Base-by-base conservation (phyloP, 805 yeast genomes). In the Wilhelminamyces savonicus region DNA sequence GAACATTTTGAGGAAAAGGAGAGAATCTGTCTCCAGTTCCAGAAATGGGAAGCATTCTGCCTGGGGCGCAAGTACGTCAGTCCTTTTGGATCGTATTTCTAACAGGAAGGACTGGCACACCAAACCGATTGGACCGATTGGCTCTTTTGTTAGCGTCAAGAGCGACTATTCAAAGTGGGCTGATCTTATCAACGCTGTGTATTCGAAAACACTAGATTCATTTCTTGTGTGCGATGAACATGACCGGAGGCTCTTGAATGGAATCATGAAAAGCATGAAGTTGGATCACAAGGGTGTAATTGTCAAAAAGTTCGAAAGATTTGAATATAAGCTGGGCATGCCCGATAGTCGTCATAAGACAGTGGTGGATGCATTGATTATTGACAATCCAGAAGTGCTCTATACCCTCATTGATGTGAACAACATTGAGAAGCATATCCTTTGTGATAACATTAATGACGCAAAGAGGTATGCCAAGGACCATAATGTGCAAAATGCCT, bases 41-140 rank as follows among this genome's bases (percentile, higher is more conserved):
- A 23, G 14, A 21, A 24, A 43, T 15, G 59, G 57, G 36, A 52
- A 66, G 50, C 56, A 60, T 25, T 62, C 66, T 9, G 71, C 78
- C 2, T 80, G 76, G 63, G 81, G 79, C 6, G 37, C 37, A 2
- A 55, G 59, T 5, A 67, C 76, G 48, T 54, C 53, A 7, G 28
- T 34, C 2, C 46, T 79, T 5, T 41, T 79, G 5, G 39, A 54
- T 16, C 41, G 49, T 2, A 34, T 40, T 13, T 58, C 59, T 10
- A 27, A 32, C 5, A 41, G 31, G n/a, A 27, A 23, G 2, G 30
- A 35, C 6, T 64, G 68, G 65, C 66, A 64, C 12, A 43, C 52
- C 2, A 46, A 46, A 21, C 94, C 95, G 0, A 52, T 80, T 12
- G 97, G 97, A 0, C 98, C 98, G 0, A 39, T 90, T 2, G 96